A percentile compares a stretch with the other conserved stretches of the same genome.
Evolutionary conservation across 208 protist species (phyloP).

Genomic region (Lotmaria passim): DNA sequence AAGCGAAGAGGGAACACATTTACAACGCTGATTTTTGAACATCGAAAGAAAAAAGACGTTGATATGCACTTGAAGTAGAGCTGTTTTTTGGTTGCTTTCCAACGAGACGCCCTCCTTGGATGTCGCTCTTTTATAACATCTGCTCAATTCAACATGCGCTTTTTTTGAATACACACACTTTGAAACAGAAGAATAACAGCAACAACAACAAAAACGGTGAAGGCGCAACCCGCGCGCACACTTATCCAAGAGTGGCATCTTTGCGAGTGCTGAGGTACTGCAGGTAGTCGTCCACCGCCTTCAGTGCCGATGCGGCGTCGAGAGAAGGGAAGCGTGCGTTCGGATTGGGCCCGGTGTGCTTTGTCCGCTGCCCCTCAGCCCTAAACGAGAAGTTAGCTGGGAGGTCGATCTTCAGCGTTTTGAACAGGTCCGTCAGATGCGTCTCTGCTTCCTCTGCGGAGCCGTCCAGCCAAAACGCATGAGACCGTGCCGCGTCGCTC

Average conservation of each 20-base stretch:
- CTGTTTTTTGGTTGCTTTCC: too few relatives aligned
- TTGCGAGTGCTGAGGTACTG: conserved; percentile 71
- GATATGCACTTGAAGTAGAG: too few relatives aligned
- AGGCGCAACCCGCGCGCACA: not conserved
- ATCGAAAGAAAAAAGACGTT: too few relatives aligned
- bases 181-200: not conserved
- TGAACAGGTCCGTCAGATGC: conserved; percentile 57
- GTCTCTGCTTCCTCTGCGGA: conserved; percentile 41
- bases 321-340: conserved; percentile 28
- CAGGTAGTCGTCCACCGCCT: conserved; percentile 67
- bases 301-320: conserved; percentile 48
- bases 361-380: conserved; percentile 35
- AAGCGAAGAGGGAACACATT: too few relatives aligned
- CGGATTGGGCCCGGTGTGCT: conserved; percentile 12
- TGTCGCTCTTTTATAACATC: too few relatives aligned
- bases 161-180: too few relatives aligned
- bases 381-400: conserved; percentile 65
- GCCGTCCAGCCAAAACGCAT: conserved; percentile 76
- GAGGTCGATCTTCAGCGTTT: conserved; percentile 66
- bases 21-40: too few relatives aligned
- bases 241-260: too few relatives aligned
- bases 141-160: too few relatives aligned
- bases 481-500: not conserved
- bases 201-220: not conserved
- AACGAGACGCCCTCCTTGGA: too few relatives aligned